Evolutionary conservation across 2,329 filamentous ascomycete species (phyloP).

Genomic region (Ophiosphaerella herpotricha): DNA sequence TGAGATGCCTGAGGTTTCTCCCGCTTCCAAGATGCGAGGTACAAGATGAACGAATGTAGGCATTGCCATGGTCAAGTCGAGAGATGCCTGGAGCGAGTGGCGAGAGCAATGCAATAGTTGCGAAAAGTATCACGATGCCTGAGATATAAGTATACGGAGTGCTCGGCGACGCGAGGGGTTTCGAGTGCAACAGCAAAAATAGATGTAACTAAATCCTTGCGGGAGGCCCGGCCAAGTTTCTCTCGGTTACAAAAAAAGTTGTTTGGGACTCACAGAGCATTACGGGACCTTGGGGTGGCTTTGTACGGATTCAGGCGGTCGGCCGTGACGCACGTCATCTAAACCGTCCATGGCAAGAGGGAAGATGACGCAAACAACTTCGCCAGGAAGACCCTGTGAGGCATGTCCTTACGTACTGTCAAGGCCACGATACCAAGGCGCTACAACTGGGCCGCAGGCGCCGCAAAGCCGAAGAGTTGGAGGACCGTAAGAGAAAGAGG

Average conservation of each 20-base stretch:
- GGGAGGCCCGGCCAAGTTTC: not conserved
- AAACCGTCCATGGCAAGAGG: not conserved
- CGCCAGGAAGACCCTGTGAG: constrained; percentile 12
- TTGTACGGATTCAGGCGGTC: constrained; percentile 5
- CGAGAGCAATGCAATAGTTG: not conserved
- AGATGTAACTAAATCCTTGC: not conserved
- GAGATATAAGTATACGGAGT: not conserved
- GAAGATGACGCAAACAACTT: constrained; percentile 16
- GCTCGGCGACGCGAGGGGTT: not conserved
- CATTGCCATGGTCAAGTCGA: constrained; percentile 12
- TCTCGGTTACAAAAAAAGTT: not conserved
- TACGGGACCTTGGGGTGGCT: constrained; percentile 1
- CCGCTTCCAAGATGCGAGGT: constrained; percentile 16
- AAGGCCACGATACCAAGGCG: constrained; percentile 8
- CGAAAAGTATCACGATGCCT: not conserved
- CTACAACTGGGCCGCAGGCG: constrained; percentile 21
- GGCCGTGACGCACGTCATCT: not conserved
- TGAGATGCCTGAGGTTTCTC: constrained; percentile 15
- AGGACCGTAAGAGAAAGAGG: constrained; percentile 35
- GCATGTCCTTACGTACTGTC: constrained; percentile 21
- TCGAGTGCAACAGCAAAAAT: not conserved
- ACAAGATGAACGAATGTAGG: constrained; percentile 20
- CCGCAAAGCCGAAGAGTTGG: constrained; percentile 30
- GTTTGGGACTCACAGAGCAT: constrained; percentile 1
- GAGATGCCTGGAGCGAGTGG: not conserved